Percentiles rank a stretch among this genome's conserved stretches.
Evolutionary conservation across 257 asterid genomes (phyloP).

Genomic region (Vinca minor): DNA sequence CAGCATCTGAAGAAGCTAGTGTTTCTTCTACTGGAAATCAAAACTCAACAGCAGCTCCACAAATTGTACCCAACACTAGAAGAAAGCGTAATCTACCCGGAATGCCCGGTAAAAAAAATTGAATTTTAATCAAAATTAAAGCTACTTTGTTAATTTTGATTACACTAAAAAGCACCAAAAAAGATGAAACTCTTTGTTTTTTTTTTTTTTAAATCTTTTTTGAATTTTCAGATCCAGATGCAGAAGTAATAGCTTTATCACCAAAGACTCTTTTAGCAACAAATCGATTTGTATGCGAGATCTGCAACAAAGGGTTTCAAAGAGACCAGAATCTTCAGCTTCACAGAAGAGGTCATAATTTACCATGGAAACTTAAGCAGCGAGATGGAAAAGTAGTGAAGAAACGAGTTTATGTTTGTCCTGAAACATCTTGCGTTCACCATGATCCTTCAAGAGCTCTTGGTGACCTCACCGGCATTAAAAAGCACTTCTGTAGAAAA

Average conservation of each 20-base stretch:
- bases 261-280: slow-evolving; percentile 70
- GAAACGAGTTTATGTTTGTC: slow-evolving; percentile 86
- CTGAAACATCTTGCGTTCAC: slow-evolving; percentile 59
- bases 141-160: not conserved
- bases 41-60: slow-evolving; percentile 18
- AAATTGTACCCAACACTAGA: slow-evolving; percentile 33
- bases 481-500: slow-evolving; percentile 80
- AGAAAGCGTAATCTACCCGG: slow-evolving; percentile 85
- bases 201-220: not conserved
- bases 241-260: slow-evolving; percentile 78
- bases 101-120: slow-evolving; percentile 60
- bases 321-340: slow-evolving; percentile 91
- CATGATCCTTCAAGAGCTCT: slow-evolving; percentile 81
- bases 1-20: slow-evolving; percentile 32
- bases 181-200: not conserved
- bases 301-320: slow-evolving; percentile 91
- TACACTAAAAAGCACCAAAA: not conserved
- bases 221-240: slow-evolving; percentile 62
- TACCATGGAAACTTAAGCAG: slow-evolving; percentile 92
- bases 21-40: slow-evolving; percentile 20
- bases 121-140: not conserved
- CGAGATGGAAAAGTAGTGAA: slow-evolving; percentile 43
- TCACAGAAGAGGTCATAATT: slow-evolving; percentile 83
- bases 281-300: slow-evolving; percentile 78
- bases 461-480: slow-evolving; percentile 89